Percentiles rank a stretch among this genome's conserved stretches.
Conservation (phyloP, 805 yeast genomes). For the Sugiyamaella lignohabitans region DNA sequence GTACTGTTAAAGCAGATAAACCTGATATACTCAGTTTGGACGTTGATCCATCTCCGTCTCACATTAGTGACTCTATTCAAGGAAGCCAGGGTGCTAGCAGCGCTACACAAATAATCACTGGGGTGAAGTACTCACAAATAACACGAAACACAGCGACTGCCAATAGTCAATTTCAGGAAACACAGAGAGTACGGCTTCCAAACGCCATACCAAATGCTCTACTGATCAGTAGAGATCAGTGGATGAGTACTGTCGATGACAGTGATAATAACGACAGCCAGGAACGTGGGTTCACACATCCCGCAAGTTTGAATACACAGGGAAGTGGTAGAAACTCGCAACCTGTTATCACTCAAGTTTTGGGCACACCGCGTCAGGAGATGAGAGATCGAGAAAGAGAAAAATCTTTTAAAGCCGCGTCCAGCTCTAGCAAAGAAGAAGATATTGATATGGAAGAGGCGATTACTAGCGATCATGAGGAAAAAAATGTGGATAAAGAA, state of each 20-base stretch:
- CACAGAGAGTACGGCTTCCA: background rate
- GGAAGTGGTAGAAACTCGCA: too few species aligned
- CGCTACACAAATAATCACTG: background rate
- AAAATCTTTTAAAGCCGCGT: background rate
- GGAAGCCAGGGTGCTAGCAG: background rate
- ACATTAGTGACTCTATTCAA: background rate
- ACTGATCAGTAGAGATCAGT: background rate
- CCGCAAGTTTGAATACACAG: background rate
- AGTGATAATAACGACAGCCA: too few species aligned
- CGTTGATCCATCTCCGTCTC: background rate
- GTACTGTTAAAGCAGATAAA: background rate
- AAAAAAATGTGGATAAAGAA: background rate
- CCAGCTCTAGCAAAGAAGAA: background rate
- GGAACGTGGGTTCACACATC: too few species aligned
- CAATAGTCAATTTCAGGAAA: background rate
- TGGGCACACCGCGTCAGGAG: slow-evolving; percentile 8
- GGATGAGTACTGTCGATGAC: background rate
- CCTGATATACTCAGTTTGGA: too few species aligned
- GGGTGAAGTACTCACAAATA: background rate
- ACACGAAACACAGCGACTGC: background rate
- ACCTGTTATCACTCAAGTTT: slow-evolving; percentile 5
- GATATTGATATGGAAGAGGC: slow-evolving; percentile 1
- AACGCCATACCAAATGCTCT: background rate
- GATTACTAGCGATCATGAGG: slow-evolving; percentile 4
- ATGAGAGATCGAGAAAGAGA: background rate